Percentiles rank a stretch among this genome's conserved stretches.
Evolutionary conservation across 257 asterid genomes (phyloP).

Genomic region (Haberlea rhodopensis): DNA sequence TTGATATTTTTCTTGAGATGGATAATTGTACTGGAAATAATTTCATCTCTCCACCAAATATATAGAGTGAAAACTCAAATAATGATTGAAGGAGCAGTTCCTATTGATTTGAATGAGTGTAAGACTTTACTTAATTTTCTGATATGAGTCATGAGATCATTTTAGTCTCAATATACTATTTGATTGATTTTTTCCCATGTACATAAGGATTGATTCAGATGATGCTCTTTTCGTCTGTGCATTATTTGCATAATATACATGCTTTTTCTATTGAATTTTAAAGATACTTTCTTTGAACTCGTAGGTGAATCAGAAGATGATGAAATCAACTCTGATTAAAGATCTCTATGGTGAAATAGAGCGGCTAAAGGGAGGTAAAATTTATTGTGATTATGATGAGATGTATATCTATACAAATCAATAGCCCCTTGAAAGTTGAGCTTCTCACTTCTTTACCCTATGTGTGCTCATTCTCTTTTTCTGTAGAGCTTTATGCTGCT

Average conservation of each 20-base stretch:
- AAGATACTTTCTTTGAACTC: conserved; percentile 21
- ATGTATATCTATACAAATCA: conserved; percentile 4
- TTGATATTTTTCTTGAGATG: no score
- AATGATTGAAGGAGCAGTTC: not conserved
- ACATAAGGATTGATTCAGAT: not conserved
- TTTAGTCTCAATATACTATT: not conserved
- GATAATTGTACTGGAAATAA: no score
- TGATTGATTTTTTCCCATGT: not conserved
- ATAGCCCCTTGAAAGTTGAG: not conserved
- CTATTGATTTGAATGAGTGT: not conserved
- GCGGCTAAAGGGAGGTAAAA: conserved; percentile 64
- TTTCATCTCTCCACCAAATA: no score
- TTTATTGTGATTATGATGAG: not conserved
- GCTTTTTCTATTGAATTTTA: not conserved
- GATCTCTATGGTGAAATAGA: conserved; percentile 82
- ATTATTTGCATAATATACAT: not conserved
- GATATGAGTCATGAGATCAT: no score
- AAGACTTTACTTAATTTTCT: no score
- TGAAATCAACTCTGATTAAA: conserved; percentile 71
- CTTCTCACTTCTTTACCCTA: not conserved
- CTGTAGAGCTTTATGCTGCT: conserved; percentile 78
- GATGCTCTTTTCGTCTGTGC: not conserved
- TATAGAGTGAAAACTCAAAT: no score
- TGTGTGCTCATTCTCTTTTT: not conserved
- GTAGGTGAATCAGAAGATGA: conserved; percentile 91